Base-by-base conservation (phyloP, 768 basidiomycete genomes). In the Trichaptum fuscoviolaceum region DNA sequence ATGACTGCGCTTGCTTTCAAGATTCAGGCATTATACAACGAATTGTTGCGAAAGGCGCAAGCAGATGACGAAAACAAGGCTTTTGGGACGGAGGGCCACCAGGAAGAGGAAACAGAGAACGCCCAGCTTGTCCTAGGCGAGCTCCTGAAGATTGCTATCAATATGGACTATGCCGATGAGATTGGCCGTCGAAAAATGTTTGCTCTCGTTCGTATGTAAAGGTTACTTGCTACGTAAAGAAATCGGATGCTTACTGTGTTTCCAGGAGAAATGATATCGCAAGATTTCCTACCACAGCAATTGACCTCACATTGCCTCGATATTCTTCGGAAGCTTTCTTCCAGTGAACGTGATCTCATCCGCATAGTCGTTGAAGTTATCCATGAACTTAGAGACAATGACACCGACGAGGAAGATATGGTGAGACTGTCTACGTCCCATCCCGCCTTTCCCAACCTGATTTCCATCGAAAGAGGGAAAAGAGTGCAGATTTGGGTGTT, bases 131-230 rank as follows among this genome's bases (percentile, higher is more conserved):
- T 94, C 7, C 81, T 96, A n/a, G 81, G 85, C 0, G 93, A 98
- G 75, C 82, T 98, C 75, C 83, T 97, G 25, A 84, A 83, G 70
- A 78, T 96, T 34, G 92, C 92, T 0, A 82, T 90, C 2, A 85
- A 90, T 67, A 80, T 95, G 27, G 96, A 98, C 75, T 98, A 96
- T 71, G 85, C 88, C 0, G 96, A 99, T 77, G 95, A 97, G 75
- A 92, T 91, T 67, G 96, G 96, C 3, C 78, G 94, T 67, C 78
- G 94, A 67, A 91, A 91, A 77, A 95, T 95, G 89, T 92, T 91
- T 71, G 82, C 85, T 63, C 87, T 96, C 35, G 87, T 96, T 70
- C 87, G 94, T 91, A 68, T 76, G 91, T 87, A 20, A 10, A n/a
- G n/a, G n/a, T n/a, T 5, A 12, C 9, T 58, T 2, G n/a, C 20